A percentile compares a stretch with the other conserved stretches of the same genome.
Evolutionary conservation across 2,329 filamentous ascomycete species (phyloP).

Genomic region (Hypoxylon sp.): DNA sequence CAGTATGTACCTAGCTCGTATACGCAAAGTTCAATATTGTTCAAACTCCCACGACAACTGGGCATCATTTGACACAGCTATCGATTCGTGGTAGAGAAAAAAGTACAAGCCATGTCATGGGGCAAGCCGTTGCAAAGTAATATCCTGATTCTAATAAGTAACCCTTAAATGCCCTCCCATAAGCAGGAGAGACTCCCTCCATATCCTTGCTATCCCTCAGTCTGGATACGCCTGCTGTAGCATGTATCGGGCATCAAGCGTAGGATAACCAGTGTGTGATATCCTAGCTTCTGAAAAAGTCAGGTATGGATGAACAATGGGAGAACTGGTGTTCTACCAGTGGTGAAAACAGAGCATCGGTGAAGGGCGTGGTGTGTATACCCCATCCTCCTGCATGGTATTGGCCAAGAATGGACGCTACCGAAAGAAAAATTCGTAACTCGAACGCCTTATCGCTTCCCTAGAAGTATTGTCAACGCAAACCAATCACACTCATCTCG

Average conservation of each 20-base stretch:
- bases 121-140: slow-evolving; percentile 7
- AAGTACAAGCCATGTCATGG: slow-evolving; percentile 14
- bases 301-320: slow-evolving; percentile 40
- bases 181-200: slow-evolving; percentile 6
- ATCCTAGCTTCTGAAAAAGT: slow-evolving; percentile 41
- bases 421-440: slow-evolving; percentile 37
- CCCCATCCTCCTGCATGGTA: slow-evolving; percentile 31
- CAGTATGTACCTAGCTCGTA: background rate
- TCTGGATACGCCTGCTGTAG: slow-evolving; percentile 25
- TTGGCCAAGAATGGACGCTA: slow-evolving; percentile 28
- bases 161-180: slow-evolving; percentile 23
- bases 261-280: slow-evolving; percentile 32
- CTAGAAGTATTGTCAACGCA: slow-evolving; percentile 68
- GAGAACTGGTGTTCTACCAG: slow-evolving; percentile 21
- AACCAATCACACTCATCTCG: slow-evolving; percentile 95
- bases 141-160: slow-evolving; percentile 26
- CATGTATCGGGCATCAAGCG: slow-evolving; percentile 35
- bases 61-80: slow-evolving; percentile 12
- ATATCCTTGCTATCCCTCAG: slow-evolving; percentile 19
- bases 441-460: slow-evolving; percentile 49
- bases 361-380: slow-evolving; percentile 32
- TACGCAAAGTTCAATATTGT: background rate
- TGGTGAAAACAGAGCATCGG: slow-evolving; percentile 26
- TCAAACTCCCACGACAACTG: background rate
- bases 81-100: background rate